Percentiles rank a stretch among this genome's conserved stretches.
These are phyloP conservation scores for Pythium aquatile DNA, from an alignment of 352 stramenopile genomes.

Conservation along the genomic window DNA sequence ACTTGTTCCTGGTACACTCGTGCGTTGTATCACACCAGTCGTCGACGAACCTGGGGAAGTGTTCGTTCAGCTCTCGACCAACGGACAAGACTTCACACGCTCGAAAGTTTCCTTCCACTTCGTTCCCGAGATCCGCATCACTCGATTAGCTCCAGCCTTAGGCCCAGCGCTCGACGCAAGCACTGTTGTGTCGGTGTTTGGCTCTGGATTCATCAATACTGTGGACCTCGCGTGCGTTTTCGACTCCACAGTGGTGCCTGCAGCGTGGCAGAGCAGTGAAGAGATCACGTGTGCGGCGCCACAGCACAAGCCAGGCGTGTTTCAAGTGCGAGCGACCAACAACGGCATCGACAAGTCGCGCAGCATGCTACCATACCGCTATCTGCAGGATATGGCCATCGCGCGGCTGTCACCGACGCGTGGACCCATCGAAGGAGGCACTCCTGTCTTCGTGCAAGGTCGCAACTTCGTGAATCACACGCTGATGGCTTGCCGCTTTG, in stretches of 20 bases:
- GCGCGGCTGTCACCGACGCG: conserved; percentile 63
- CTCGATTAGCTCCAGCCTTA: conserved; percentile 46
- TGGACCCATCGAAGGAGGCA: conserved; percentile 75
- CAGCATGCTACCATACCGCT: conserved; percentile 60
- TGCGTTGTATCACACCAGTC: conserved; percentile 49
- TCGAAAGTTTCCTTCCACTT: conserved; percentile 50
- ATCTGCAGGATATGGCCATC: conserved; percentile 84
- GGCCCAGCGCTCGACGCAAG: conserved; percentile 52
- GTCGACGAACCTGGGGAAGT: conserved; percentile 27
- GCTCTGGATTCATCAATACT: conserved; percentile 58
- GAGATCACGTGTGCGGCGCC: conserved; percentile 68
- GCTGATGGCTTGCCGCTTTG: conserved; percentile 88
- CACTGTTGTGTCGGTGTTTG: conserved; percentile 65
- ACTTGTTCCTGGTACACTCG: conserved; percentile 27
- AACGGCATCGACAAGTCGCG: conserved; percentile 76
- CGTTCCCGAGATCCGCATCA: conserved; percentile 40
- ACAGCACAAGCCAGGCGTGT: conserved; percentile 46
- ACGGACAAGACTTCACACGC: conserved; percentile 50
- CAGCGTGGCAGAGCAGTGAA: conserved; percentile 42
- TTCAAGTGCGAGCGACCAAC: conserved; percentile 76
- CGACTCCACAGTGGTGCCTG: conserved; percentile 32
- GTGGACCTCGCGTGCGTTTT: conserved; percentile 61
- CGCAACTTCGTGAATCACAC: conserved; percentile 94
- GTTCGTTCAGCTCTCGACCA: conserved; percentile 56
- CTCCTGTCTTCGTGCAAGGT: conserved; percentile 90